These are phyloP conservation scores for Neospora caninum DNA, from an alignment of 169 alveolate species.

Conservation along the genomic window DNA sequence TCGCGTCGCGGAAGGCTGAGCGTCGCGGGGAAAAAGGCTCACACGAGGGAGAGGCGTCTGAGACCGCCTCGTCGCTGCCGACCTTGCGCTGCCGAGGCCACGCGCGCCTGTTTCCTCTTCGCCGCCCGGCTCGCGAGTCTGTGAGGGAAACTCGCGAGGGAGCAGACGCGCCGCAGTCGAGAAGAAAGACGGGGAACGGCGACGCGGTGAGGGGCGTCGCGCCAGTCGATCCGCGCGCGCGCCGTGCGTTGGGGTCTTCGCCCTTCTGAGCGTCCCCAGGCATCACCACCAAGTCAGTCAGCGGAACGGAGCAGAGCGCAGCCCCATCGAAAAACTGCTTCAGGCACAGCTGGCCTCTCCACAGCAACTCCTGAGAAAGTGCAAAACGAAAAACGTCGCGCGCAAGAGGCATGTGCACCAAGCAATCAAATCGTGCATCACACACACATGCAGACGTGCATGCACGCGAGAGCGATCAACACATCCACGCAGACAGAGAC, in stretches of 20 bases:
- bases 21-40: background rate
- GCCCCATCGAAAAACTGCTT: constrained; percentile 16
- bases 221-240: background rate
- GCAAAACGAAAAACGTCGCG: background rate
- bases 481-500: too few relatives aligned
- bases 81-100: too few relatives aligned
- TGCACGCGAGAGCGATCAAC: too few relatives aligned
- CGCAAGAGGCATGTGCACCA: too few relatives aligned
- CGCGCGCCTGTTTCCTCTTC: background rate
- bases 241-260: background rate
- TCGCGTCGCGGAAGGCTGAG: background rate
- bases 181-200: constrained; percentile 10
- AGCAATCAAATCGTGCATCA: too few relatives aligned
- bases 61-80: too few relatives aligned
- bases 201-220: background rate
- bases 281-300: background rate
- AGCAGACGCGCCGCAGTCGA: background rate
- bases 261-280: background rate
- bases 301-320: background rate
- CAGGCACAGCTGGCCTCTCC: constrained; percentile 24
- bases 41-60: background rate
- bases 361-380: background rate
- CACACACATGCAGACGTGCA: too few relatives aligned
- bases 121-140: background rate
- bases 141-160: background rate